A percentile compares a stretch with the other conserved stretches of the same genome.
Conservation (phyloP, 805 yeast genomes). For the Yarrowia sp. region DNA sequence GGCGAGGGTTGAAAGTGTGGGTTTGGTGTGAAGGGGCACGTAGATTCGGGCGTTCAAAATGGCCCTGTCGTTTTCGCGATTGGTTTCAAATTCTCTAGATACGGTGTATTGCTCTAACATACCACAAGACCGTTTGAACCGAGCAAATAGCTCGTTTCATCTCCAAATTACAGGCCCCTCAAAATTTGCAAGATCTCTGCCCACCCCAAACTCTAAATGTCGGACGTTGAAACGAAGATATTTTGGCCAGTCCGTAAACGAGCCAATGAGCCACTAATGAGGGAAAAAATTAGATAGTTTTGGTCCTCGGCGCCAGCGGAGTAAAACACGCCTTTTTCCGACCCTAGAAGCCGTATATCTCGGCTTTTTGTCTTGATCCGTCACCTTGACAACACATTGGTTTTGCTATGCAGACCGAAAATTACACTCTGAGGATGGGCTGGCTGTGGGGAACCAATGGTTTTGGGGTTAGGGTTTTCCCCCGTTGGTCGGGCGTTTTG, state of each 20-base stretch:
- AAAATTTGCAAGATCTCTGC: background rate
- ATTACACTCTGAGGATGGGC: conserved; percentile 24
- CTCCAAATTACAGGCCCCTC: background rate
- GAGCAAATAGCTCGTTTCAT: background rate
- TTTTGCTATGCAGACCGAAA: conserved; percentile 21
- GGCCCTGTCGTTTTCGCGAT: background rate
- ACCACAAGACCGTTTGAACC: background rate
- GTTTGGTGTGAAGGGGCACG: conserved; percentile 8
- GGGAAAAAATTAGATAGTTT: background rate
- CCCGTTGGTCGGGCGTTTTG: background rate
- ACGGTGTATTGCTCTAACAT: too few species aligned
- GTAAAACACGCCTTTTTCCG: background rate
- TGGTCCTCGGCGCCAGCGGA: background rate
- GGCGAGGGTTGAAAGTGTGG: conserved; percentile 17
- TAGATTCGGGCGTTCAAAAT: background rate
- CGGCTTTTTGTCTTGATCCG: background rate
- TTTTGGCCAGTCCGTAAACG: background rate
- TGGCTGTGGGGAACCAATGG: conserved; percentile 26
- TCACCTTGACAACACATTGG: conserved; percentile 26
- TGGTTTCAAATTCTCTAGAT: background rate
- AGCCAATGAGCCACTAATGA: background rate
- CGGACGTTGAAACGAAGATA: background rate
- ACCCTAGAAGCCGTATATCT: background rate
- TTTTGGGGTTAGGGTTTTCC: conserved; percentile 22
- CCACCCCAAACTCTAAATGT: conserved; percentile 11